phyloP scores from a whole-genome alignment of 1,284 basidiomycete species.

The Cutaneotrichosporon arboriforme region DNA sequence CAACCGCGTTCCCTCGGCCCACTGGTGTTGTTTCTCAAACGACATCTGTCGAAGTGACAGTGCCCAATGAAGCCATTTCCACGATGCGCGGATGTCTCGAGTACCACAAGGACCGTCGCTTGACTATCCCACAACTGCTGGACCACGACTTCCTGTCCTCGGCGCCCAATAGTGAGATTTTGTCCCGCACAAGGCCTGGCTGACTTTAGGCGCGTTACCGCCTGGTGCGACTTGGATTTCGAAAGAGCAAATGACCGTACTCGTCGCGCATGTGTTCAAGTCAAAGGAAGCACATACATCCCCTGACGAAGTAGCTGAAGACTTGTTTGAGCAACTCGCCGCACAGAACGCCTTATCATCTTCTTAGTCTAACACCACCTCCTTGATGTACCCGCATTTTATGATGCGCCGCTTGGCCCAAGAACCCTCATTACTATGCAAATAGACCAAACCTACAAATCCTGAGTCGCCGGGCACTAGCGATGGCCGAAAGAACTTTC shows the following conservation, averaged over 20 bases:
- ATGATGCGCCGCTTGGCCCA: neutral
- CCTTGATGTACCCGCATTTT: neutral
- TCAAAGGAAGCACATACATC: conserved; percentile 4
- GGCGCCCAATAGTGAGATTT: conserved; percentile 16
- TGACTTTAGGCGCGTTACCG: conserved; percentile 17
- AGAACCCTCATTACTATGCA: too few relatives aligned
- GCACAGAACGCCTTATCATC: conserved; percentile 22
- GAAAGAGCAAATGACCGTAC: conserved; percentile 34
- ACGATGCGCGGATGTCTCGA: conserved; percentile 51
- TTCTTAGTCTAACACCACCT: neutral
- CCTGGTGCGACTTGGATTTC: conserved; percentile 40
- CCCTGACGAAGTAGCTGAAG: conserved; percentile 26
- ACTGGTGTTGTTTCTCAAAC: too few relatives aligned
- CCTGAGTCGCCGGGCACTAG: neutral
- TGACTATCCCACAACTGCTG: conserved; percentile 52
- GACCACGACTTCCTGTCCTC: conserved; percentile 48
- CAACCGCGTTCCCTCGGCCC: neutral
- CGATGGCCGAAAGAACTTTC: neutral
- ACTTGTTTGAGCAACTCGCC: conserved; percentile 36
- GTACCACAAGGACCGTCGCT: conserved; percentile 50
- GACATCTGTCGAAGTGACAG: conserved; percentile 24
- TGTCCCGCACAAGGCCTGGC: neutral
- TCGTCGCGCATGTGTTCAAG: conserved; percentile 31
- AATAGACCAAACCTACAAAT: neutral
- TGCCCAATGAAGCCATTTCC: conserved; percentile 49